A percentile compares a stretch with the other conserved stretches of the same genome.
These are phyloP conservation scores for Parastagonospora nodorum DNA, from an alignment of 2,329 filamentous ascomycete species.

Conservation along the genomic window DNA sequence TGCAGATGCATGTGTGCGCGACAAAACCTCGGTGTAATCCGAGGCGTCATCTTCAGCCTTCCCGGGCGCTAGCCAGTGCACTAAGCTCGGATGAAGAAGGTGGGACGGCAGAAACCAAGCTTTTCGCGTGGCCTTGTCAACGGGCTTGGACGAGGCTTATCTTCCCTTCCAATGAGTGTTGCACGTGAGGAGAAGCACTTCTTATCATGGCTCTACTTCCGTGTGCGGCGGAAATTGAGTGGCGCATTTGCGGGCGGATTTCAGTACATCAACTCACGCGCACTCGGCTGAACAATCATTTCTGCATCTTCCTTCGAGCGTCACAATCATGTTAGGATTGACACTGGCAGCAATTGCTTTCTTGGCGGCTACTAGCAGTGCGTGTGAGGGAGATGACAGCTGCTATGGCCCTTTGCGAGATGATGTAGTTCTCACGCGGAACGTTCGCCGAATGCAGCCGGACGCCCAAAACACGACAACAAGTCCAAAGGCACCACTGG, in stretches of 20 bases:
- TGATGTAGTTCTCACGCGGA: conserved; percentile 48
- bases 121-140: conserved; percentile 17
- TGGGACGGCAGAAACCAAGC: conserved; percentile 19
- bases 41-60: not conserved
- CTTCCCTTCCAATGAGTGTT: conserved; percentile 13
- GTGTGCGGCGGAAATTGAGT: not conserved
- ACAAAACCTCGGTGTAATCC: too few relatives aligned
- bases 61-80: conserved; percentile 12
- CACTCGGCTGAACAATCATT: too few relatives aligned
- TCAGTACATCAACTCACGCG: too few relatives aligned
- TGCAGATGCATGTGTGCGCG: too few relatives aligned
- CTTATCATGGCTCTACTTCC: not conserved
- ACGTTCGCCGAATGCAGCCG: conserved; percentile 52
- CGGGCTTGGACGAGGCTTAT: conserved; percentile 27
- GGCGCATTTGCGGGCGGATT: not conserved
- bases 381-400: conserved; percentile 38
- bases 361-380: conserved; percentile 12
- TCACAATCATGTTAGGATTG: conserved; percentile 13
- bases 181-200: conserved; percentile 16
- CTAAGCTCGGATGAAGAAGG: conserved; percentile 27
- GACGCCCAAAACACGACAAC: conserved; percentile 49
- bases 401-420: conserved; percentile 49
- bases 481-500: conserved; percentile 49
- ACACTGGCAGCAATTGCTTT: conserved; percentile 11
- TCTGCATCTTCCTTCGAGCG: not conserved